A percentile compares a stretch with the other conserved stretches of the same genome.
phyloP scores from a whole-genome alignment of 225 moss, liverwort and hornwort genomes.

The Sphagnum tenellum region DNA sequence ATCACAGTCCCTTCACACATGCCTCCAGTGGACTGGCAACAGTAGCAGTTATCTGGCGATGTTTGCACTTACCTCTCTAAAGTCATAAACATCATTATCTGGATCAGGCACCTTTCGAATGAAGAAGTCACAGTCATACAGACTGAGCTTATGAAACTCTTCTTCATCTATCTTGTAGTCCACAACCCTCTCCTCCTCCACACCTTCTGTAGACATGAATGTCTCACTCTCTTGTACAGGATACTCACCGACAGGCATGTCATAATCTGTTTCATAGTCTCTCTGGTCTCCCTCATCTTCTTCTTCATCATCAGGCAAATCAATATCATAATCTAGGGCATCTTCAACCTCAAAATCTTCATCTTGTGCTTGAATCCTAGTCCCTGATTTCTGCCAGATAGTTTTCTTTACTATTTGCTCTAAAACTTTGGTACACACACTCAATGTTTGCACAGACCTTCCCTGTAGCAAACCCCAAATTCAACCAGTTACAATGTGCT shows the following conservation, averaged over 20 bases:
- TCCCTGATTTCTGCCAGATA: not conserved
- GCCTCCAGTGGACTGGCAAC: too few relatives aligned
- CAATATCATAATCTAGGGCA: conserved; percentile 77
- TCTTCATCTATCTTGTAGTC: conserved; percentile 97
- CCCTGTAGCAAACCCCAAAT: too few relatives aligned
- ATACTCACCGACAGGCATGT: conserved; percentile 65
- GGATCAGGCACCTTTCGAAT: conserved; percentile 75
- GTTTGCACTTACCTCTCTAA: conserved; percentile 52
- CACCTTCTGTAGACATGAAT: conserved; percentile 71
- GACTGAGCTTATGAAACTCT: conserved; percentile 79
- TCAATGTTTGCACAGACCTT: too few relatives aligned
- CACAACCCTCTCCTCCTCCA: conserved; percentile 75
- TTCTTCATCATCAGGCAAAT: conserved; percentile 51
- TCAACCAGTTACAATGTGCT: too few relatives aligned
- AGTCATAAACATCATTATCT: conserved; percentile 83
- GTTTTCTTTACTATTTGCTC: too few relatives aligned
- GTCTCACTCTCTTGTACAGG: conserved; percentile 65
- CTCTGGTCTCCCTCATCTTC: conserved; percentile 86
- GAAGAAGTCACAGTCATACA: conserved; percentile 92
- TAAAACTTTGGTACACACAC: too few relatives aligned
- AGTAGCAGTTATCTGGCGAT: too few relatives aligned
- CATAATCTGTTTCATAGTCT: conserved; percentile 88
- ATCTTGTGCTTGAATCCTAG: conserved; percentile 37
- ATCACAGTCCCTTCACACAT: too few relatives aligned
- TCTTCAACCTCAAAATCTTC: conserved; percentile 93